Evolutionary conservation across 1,284 basidiomycete species (phyloP).

Genomic region (Naganishia albida): DNA sequence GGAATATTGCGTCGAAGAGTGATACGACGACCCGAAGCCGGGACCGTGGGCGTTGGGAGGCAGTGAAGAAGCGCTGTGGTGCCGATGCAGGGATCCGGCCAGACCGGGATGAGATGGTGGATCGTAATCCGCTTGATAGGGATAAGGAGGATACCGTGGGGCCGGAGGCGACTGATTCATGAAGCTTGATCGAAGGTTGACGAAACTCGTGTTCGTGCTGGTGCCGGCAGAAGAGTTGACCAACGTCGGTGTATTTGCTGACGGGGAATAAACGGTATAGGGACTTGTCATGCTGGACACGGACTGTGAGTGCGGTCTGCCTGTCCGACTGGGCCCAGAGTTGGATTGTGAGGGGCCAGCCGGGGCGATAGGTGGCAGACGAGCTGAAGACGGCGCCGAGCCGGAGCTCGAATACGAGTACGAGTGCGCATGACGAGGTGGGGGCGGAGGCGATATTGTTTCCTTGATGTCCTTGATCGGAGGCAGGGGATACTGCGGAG

Average conservation of each 20-base stretch:
- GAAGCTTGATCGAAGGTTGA: slow-evolving; percentile 29
- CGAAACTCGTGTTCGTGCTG: slow-evolving; percentile 17
- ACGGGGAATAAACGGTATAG: slow-evolving; percentile 17
- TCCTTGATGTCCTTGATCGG: slow-evolving; percentile 22
- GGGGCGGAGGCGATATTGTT: slow-evolving; percentile 6
- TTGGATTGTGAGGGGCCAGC: background rate
- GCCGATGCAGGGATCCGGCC: slow-evolving; percentile 7
- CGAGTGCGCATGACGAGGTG: slow-evolving; percentile 8
- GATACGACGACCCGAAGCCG: background rate
- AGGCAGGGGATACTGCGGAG: background rate
- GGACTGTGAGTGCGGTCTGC: slow-evolving; percentile 30
- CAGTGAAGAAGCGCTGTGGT: slow-evolving; percentile 16
- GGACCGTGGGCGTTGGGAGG: slow-evolving; percentile 9
- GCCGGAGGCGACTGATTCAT: slow-evolving; percentile 19
- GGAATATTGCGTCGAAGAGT: background rate
- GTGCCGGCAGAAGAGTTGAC: slow-evolving; percentile 1
- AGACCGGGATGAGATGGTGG: background rate
- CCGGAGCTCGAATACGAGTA: slow-evolving; percentile 6
- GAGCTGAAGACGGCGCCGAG: background rate
- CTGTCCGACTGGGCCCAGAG: slow-evolving; percentile 22
- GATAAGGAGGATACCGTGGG: background rate
- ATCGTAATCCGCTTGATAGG: background rate
- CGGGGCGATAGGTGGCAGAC: background rate
- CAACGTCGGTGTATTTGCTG: slow-evolving; percentile 4
- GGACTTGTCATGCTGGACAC: slow-evolving; percentile 32